Base-by-base conservation (phyloP, 1,284 basidiomycete species). In the Cutaneotrichosporon sp. region DNA sequence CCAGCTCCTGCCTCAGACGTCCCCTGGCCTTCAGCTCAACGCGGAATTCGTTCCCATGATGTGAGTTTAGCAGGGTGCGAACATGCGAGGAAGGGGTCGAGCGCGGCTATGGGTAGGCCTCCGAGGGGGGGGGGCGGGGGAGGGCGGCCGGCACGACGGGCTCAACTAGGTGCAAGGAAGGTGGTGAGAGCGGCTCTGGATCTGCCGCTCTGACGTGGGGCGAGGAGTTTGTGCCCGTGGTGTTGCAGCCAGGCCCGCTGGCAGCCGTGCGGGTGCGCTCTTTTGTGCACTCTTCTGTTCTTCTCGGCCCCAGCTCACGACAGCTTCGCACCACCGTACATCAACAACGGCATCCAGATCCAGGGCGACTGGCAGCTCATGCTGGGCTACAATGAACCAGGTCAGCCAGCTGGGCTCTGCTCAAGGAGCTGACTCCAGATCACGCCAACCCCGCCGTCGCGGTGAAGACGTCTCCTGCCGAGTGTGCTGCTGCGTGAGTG, bases 21-120 rank as follows among this genome's bases (percentile, higher is more conserved):
- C 67, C 0, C 62, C 66, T 0, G 68, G 59, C 10, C 66, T 78
- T 0, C 16, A 53, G 10, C 72, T 77, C 58, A 54, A 74, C 18
- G 76, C 71, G 5, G 75, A 78, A 49, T 78, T 76, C 54, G 60
- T 78, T 11, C 74, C 75, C 11, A 78, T 78, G 76, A 73, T 78
- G 76, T 77, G 60, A 56, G 75, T 59, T 6, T 18, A 10, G 2
- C 34, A 4, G 33, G 33, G 11, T 6, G 20, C 24, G 24, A 5
- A 6, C 7, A 8, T 25, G 27, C 25, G 27, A 50, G 18, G 47
- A 46, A 46, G 18, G 38, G 18, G 16, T 6, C 38, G 38, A 18
- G 3, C 18, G 18, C 38, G 7, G 34, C 16, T 42, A 4, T 18
- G n/a, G n/a, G n/a, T n/a, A n/a, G n/a, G n/a, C n/a, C n/a, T n/a